A percentile compares a stretch with the other conserved stretches of the same genome.
phyloP scores from a whole-genome alignment of 2,329 filamentous ascomycete species.

The Fusarium sp. region DNA sequence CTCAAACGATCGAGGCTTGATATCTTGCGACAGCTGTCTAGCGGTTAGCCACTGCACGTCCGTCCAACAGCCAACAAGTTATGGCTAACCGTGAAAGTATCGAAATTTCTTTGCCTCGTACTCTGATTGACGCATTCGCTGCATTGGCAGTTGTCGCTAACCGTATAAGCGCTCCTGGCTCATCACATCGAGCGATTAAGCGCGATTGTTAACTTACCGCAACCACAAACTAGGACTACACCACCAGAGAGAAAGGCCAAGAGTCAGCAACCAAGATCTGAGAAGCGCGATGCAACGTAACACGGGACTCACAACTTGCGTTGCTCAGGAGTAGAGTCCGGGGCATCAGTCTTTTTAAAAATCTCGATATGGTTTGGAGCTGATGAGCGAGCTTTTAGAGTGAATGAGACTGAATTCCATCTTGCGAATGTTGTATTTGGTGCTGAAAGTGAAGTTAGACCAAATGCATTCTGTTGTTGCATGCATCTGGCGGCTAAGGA shows the following conservation, averaged over 20 bases:
- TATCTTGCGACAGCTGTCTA: constrained; percentile 49
- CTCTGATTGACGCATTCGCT: constrained; percentile 54
- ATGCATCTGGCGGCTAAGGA: constrained; percentile 7
- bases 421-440: not conserved
- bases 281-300: constrained; percentile 3
- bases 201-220: constrained; percentile 38
- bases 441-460: constrained; percentile 3
- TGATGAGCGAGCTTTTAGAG: not conserved
- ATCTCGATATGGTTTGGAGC: not conserved
- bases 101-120: constrained; percentile 56
- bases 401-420: not conserved
- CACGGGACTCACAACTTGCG: constrained; percentile 37
- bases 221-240: constrained; percentile 46
- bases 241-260: not conserved
- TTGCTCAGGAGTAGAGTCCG: constrained; percentile 1
- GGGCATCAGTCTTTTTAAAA: not conserved
- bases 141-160: constrained; percentile 59
- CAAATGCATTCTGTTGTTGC: not conserved
- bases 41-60: not conserved
- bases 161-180: constrained; percentile 17
- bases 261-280: constrained; percentile 17
- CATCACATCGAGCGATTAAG: constrained; percentile 7
- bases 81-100: constrained; percentile 53
- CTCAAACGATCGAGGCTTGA: constrained; percentile 46
- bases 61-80: not conserved